Evolutionary conservation across 257 asterid species (phyloP).

Genomic region (Verbena officinalis): DNA sequence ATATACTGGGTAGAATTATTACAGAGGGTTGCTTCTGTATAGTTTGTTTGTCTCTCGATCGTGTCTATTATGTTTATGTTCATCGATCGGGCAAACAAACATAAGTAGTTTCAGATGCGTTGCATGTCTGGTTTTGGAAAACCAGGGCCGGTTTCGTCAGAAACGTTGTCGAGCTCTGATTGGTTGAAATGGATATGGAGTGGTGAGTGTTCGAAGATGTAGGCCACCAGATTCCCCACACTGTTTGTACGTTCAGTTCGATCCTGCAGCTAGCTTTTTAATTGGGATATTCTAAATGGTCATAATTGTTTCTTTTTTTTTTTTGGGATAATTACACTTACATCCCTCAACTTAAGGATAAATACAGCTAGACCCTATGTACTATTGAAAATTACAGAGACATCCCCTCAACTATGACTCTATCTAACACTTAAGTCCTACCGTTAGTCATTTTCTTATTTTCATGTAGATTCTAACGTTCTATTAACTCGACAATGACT

Average conservation of each 20-base stretch:
- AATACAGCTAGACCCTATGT: no score
- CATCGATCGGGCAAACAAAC: not conserved
- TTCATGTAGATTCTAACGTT: no score
- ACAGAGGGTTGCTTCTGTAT: not conserved
- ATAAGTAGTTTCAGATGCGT: conserved; percentile 28
- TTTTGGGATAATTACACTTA: no score
- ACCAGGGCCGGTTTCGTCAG: conserved; percentile 54
- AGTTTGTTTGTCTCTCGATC: not conserved
- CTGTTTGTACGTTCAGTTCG: no score
- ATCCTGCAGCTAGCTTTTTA: no score
- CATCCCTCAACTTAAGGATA: no score
- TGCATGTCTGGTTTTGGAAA: conserved; percentile 27
- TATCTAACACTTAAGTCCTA: no score
- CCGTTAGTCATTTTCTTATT: no score
- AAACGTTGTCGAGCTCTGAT: conserved; percentile 50
- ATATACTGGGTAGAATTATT: not conserved
- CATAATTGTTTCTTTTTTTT: not conserved
- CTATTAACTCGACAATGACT: no score
- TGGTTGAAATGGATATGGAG: conserved; percentile 29
- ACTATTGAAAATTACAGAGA: no score
- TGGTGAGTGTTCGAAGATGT: not conserved
- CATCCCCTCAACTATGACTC: no score
- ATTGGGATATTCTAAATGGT: no score
- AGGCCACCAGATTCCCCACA: not conserved
- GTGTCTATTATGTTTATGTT: not conserved